phyloP scores from a whole-genome alignment of 331 rosid species.

The Pyrus hybrid region DNA sequence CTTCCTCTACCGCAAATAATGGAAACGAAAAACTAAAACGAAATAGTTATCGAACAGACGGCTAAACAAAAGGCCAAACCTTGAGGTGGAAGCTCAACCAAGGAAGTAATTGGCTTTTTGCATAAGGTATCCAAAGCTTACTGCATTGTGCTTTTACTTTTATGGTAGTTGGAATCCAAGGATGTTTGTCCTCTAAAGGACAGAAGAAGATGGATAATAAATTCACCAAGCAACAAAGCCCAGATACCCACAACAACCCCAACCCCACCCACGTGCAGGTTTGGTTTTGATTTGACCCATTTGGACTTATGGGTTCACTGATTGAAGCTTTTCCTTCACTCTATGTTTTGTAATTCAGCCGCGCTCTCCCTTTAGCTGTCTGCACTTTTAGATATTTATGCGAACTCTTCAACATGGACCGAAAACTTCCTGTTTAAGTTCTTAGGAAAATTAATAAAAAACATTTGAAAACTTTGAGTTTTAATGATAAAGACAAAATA shows the following conservation, averaged over 20 bases:
- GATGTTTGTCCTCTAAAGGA: neutral
- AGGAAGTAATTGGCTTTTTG: neutral
- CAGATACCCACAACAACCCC: neutral
- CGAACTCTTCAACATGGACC: too few species aligned
- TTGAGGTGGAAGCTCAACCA: neutral
- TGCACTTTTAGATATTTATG: too few species aligned
- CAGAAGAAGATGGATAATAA: neutral
- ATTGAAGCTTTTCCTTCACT: neutral
- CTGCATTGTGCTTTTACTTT: neutral
- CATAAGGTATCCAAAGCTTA: neutral
- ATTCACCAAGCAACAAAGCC: neutral
- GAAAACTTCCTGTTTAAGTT: too few species aligned
- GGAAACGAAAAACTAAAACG: neutral
- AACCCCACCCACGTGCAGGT: constrained; percentile 22
- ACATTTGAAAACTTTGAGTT: too few species aligned
- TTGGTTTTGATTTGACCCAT: constrained; percentile 7
- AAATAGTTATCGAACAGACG: neutral
- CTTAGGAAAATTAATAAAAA: too few species aligned
- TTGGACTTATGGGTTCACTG: neutral
- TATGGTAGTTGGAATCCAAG: neutral
- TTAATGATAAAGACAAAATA: too few species aligned
- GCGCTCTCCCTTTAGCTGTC: neutral
- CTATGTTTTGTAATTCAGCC: rapidly evolving
- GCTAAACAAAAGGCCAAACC: neutral
- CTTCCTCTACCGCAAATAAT: too few species aligned